Percentiles rank a stretch among this genome's conserved stretches.
phyloP scores from a whole-genome alignment of 257 asterid genomes.

The Solanum tarapatanum region DNA sequence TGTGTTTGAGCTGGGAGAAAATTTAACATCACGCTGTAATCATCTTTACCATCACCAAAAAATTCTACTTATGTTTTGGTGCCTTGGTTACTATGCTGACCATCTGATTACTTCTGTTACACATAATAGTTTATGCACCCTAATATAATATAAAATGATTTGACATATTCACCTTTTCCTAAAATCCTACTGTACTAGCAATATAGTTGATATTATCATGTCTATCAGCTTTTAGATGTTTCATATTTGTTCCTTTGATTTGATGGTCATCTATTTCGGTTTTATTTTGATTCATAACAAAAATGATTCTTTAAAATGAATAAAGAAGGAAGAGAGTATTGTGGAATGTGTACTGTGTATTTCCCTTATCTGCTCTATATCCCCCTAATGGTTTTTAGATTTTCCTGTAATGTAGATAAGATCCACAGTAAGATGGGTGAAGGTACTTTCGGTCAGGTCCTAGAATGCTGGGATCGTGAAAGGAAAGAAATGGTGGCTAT shows the following conservation, averaged over 20 bases:
- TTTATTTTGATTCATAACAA: not conserved
- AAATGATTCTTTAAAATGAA: not conserved
- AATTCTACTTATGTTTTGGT: slow-evolving; percentile 7
- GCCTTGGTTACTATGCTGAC: not conserved
- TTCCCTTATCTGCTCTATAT: not conserved
- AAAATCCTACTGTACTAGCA: not conserved
- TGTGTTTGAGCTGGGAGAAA: slow-evolving; percentile 91
- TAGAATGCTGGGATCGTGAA: slow-evolving; percentile 91
- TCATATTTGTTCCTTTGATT: not conserved
- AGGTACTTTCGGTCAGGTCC: slow-evolving; percentile 95
- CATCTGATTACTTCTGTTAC: not conserved
- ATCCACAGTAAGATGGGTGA: slow-evolving; percentile 93
- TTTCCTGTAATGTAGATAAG: slow-evolving; percentile 43
- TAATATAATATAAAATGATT: not conserved
- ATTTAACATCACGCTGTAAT: slow-evolving; percentile 95
- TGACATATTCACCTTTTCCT: not conserved
- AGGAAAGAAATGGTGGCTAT: slow-evolving; percentile 80
- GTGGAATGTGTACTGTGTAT: not conserved
- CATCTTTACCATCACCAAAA: slow-evolving; percentile 35
- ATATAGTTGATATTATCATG: not conserved
- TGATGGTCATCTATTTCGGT: no score
- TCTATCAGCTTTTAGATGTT: not conserved
- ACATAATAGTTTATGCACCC: not conserved
- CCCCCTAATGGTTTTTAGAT: not conserved
- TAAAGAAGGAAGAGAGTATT: not conserved